Percentiles rank a stretch among this genome's conserved stretches.
Evolutionary conservation across 768 basidiomycete genomes (phyloP).

Genomic region (Psilocybe cubensis): DNA sequence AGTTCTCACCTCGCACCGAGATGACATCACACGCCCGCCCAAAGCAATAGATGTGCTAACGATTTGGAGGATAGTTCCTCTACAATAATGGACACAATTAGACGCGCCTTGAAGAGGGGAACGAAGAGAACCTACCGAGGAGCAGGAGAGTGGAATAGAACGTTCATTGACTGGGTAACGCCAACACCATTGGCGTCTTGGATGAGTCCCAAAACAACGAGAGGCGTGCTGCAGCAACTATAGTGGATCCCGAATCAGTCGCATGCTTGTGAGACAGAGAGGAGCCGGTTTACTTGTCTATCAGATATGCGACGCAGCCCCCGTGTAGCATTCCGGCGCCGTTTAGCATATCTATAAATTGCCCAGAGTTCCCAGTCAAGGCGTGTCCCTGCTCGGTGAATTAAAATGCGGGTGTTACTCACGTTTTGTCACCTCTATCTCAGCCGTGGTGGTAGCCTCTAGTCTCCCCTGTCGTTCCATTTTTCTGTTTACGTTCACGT

Average conservation of each 20-base stretch:
- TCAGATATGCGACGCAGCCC: conserved; percentile 73
- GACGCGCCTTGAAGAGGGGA: not conserved
- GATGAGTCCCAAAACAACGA: conserved; percentile 66
- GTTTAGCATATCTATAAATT: conserved; percentile 65
- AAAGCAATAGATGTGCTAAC: conserved; percentile 67
- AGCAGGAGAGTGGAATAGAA: conserved; percentile 72
- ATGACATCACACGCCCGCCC: conserved; percentile 71
- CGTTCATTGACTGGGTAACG: conserved; percentile 73
- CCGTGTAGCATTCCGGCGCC: conserved; percentile 79
- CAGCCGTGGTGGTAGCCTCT: conserved; percentile 65
- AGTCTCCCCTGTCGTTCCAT: conserved; percentile 50
- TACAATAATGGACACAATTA: conserved; percentile 28
- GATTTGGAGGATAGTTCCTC: conserved; percentile 63
- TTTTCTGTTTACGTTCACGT: conserved; percentile 55
- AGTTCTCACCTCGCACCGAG: conserved; percentile 65
- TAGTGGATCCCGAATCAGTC: not conserved
- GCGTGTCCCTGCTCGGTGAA: conserved; percentile 1
- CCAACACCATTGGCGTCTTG: conserved; percentile 71
- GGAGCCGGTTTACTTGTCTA: conserved; percentile 61
- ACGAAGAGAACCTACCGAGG: conserved; percentile 47
- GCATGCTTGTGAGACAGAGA: not conserved
- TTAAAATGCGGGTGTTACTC: conserved; percentile 23
- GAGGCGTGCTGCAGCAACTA: conserved; percentile 69
- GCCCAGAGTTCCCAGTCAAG: not conserved
- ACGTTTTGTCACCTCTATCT: conserved; percentile 67